Conservation (phyloP, 768 basidiomycete genomes). For the Kwoniella europaea region DNA sequence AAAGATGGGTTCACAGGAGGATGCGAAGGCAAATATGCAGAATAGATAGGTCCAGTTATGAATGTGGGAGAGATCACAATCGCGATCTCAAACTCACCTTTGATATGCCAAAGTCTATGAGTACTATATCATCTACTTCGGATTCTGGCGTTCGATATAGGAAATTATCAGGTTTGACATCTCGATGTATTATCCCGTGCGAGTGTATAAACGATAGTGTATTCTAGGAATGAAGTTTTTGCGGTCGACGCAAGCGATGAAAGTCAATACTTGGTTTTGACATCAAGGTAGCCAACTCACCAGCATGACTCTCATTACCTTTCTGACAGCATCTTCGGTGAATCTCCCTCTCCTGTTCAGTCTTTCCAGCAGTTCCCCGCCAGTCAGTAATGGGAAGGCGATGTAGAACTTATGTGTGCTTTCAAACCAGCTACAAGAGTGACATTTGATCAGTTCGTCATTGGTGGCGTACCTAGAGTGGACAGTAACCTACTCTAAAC, state of each 20-base stretch:
- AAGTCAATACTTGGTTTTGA: no score
- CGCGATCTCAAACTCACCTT: slow-evolving; percentile 27
- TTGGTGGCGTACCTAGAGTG: no score
- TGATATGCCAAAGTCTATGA: slow-evolving; percentile 44
- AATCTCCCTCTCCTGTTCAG: slow-evolving; percentile 37
- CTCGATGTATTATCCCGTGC: slow-evolving; percentile 97
- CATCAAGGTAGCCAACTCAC: no score
- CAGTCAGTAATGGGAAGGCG: slow-evolving; percentile 39
- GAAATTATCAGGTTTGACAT: slow-evolving; percentile 97
- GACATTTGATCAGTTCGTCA: no score
- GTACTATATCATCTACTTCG: slow-evolving; percentile 33
- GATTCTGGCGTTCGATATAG: slow-evolving; percentile 64
- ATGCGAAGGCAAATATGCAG: no score
- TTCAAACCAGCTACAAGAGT: slow-evolving; percentile 36
- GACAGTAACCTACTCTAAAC: slow-evolving; percentile 29
- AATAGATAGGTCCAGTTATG: no score
- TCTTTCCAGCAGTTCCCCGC: slow-evolving; percentile 38
- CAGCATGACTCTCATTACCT: slow-evolving; percentile 35
- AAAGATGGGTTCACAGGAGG: no score
- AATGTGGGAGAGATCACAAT: no score
- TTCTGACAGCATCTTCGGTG: slow-evolving; percentile 35
- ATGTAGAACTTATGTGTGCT: slow-evolving; percentile 35
- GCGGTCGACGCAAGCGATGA: no score
- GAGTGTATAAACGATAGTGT: slow-evolving; percentile 68
- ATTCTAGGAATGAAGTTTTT: no score